These are phyloP conservation scores for Tetrapisispora taiwanensis DNA, from an alignment of 805 yeast species.

Conservation along the genomic window DNA sequence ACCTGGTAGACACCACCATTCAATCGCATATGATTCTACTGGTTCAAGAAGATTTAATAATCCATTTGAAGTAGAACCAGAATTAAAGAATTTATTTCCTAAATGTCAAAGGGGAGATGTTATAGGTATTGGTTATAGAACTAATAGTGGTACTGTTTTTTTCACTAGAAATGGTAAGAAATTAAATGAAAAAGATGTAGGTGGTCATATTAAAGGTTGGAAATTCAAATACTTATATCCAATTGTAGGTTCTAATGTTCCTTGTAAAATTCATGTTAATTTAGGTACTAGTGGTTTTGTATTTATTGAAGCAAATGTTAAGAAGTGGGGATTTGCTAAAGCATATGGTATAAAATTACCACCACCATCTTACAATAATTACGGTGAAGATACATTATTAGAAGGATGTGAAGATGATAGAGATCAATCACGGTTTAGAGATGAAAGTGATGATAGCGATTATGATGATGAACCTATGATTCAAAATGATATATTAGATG, in stretches of 20 bases:
- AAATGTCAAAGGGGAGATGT: conserved; percentile 73
- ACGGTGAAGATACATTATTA: conserved; percentile 64
- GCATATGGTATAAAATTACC: conserved; percentile 80
- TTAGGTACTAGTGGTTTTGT: conserved; percentile 87
- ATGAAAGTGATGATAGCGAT: conserved; percentile 8
- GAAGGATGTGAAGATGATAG: conserved; percentile 48
- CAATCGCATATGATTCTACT: conserved; percentile 77
- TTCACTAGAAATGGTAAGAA: conserved; percentile 93
- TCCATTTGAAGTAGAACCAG: conserved; percentile 44
- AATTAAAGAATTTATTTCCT: conserved; percentile 48
- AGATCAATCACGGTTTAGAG: conserved; percentile 9
- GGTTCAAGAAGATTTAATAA: conserved; percentile 75
- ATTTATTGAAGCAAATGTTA: conserved; percentile 83
- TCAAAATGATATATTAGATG: not conserved
- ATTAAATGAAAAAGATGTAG: conserved; percentile 67
- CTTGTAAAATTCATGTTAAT: conserved; percentile 77
- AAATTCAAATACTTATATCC: conserved; percentile 68
- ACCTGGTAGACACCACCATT: conserved; percentile 83
- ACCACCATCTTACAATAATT: conserved; percentile 85
- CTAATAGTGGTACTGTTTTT: conserved; percentile 74
- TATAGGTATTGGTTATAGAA: conserved; percentile 81
- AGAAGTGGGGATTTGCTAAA: conserved; percentile 94
- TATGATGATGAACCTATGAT: not conserved
- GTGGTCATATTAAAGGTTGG: conserved; percentile 69
- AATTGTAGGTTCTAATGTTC: conserved; percentile 76